phyloP scores from a whole-genome alignment of 2,329 filamentous ascomycete species.

The Cadophora sp. region DNA sequence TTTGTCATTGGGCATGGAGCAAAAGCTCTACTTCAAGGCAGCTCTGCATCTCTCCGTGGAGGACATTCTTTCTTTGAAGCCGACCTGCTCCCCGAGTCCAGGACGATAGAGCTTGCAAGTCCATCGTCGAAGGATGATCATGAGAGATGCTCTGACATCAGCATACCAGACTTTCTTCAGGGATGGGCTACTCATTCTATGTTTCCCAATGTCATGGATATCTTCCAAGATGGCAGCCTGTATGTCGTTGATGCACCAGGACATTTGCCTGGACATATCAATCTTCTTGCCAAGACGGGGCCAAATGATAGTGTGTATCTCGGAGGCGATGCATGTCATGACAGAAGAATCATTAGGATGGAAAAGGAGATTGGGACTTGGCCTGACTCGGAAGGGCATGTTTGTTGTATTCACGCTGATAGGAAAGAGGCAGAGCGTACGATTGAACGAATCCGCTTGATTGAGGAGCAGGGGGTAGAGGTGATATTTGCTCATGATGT shows the following conservation, averaged over 20 bases:
- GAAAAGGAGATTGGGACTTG: constrained; percentile 58
- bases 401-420: constrained; percentile 58
- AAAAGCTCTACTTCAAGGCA: constrained; percentile 44
- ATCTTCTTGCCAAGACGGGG: constrained; percentile 52
- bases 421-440: constrained; percentile 53
- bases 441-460: constrained; percentile 49
- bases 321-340: constrained; percentile 61
- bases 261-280: constrained; percentile 59
- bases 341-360: constrained; percentile 56
- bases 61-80: constrained; percentile 53
- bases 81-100: constrained; percentile 50
- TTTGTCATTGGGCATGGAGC: constrained; percentile 60
- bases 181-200: constrained; percentile 51
- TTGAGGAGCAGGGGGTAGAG: constrained; percentile 52
- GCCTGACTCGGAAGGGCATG: constrained; percentile 51
- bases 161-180: constrained; percentile 37
- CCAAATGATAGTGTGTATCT: constrained; percentile 54
- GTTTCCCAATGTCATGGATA: constrained; percentile 54
- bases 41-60: constrained; percentile 32
- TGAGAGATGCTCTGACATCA: constrained; percentile 24
- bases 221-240: constrained; percentile 55
- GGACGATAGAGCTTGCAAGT: constrained; percentile 50
- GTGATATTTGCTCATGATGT: constrained; percentile 59
- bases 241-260: constrained; percentile 58
- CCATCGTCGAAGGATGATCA: neutral